Evolutionary conservation across 2,329 filamentous ascomycete species (phyloP).

Genomic region (Mycosphaerella sp.): DNA sequence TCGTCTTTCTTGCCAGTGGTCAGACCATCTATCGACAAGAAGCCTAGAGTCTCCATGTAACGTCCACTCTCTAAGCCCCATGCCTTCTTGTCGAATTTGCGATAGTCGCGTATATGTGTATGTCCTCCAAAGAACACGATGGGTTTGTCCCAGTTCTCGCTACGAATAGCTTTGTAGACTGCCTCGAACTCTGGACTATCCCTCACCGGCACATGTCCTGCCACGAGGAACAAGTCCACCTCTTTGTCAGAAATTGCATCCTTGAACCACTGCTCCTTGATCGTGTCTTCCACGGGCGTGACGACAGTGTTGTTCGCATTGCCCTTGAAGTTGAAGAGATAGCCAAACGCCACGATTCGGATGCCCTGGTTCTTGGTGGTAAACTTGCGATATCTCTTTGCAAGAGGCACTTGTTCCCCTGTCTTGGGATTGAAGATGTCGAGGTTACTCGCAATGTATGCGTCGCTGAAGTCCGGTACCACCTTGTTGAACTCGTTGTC

Average conservation of each 20-base stretch:
- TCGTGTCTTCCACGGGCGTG: constrained; percentile 67
- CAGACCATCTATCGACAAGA: constrained; percentile 74
- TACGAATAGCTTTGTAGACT: constrained; percentile 72
- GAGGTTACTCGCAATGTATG: constrained; percentile 85
- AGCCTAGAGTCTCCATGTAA: constrained; percentile 93
- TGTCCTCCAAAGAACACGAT: constrained; percentile 93
- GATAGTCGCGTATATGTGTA: constrained; percentile 78
- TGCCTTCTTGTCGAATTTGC: constrained; percentile 68
- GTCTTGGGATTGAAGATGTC: constrained; percentile 74
- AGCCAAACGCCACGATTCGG: constrained; percentile 80
- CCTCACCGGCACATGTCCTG: constrained; percentile 76
- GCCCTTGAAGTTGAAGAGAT: constrained; percentile 86
- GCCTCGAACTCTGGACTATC: constrained; percentile 67
- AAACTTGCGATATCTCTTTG: constrained; percentile 79
- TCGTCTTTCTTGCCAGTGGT: constrained; percentile 35
- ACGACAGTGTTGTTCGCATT: constrained; percentile 90
- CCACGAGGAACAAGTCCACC: constrained; percentile 78
- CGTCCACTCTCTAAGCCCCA: constrained; percentile 79
- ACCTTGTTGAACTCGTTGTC: constrained; percentile 71
- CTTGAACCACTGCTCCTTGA: constrained; percentile 85
- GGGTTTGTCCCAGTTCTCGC: constrained; percentile 69
- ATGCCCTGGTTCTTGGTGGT: constrained; percentile 84
- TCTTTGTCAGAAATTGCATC: constrained; percentile 71
- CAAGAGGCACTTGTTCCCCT: constrained; percentile 66
- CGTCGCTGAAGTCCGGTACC: constrained; percentile 72